Evolutionary conservation across 2,329 filamentous ascomycete species (phyloP).

Genomic region (Zasmidium citrigriseum): DNA sequence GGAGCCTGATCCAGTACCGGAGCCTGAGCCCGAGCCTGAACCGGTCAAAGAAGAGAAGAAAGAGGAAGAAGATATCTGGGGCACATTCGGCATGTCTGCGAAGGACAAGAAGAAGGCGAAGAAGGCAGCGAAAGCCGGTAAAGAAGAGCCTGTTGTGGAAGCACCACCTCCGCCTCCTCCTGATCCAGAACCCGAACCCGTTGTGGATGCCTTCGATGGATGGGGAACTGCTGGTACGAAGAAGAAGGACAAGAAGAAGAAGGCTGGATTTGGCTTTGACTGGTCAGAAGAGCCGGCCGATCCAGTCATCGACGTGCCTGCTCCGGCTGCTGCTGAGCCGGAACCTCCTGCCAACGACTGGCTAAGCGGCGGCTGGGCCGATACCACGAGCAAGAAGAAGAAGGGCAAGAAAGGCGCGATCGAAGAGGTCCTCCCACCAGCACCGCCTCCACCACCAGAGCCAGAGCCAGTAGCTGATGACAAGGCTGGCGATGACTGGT

Average conservation of each 20-base stretch:
- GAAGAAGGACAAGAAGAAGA: conserved; percentile 46
- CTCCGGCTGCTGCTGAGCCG: conserved; percentile 33
- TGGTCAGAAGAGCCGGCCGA: conserved; percentile 29
- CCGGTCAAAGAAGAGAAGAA: conserved; percentile 37
- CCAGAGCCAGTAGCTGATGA: conserved; percentile 25
- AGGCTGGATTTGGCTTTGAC: conserved; percentile 34
- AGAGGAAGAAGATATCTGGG: conserved; percentile 41
- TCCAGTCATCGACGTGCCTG: conserved; percentile 22
- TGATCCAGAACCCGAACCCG: conserved; percentile 21
- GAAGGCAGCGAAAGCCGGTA: conserved; percentile 49
- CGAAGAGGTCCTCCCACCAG: conserved; percentile 23
- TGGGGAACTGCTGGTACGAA: conserved; percentile 27
- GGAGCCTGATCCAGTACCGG: conserved; percentile 33
- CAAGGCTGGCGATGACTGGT: conserved; percentile 53
- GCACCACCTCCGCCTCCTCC: conserved; percentile 22
- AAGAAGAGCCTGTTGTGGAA: conserved; percentile 32
- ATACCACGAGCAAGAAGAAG: conserved; percentile 29
- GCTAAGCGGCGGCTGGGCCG: conserved; percentile 30
- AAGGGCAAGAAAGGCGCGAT: conserved; percentile 32
- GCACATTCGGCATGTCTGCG: conserved; percentile 32
- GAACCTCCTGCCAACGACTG: conserved; percentile 37
- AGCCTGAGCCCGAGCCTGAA: conserved; percentile 42
- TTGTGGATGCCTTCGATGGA: conserved; percentile 21
- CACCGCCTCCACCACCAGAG: conserved; percentile 26
- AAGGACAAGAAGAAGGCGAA: conserved; percentile 51